Evolutionary conservation across 768 basidiomycete species (phyloP).

Genomic region (Lentinula guzmanii): DNA sequence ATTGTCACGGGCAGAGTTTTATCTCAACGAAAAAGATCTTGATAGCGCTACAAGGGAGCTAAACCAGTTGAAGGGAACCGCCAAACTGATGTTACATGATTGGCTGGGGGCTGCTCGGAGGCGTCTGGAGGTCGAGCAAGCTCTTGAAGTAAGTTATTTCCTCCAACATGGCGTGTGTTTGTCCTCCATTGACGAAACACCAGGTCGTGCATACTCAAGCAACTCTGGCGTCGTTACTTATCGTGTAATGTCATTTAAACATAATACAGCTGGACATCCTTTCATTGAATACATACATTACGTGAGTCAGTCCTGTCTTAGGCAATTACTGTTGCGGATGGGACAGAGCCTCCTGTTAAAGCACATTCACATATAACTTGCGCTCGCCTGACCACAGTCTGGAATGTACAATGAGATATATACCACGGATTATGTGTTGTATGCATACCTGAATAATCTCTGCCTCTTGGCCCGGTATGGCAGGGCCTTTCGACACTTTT

Average conservation of each 20-base stretch:
- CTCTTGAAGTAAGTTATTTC: constrained; percentile 60
- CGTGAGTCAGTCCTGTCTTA: background rate
- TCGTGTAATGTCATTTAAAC: constrained; percentile 43
- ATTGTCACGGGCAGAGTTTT: constrained; percentile 82
- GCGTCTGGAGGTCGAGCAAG: constrained; percentile 88
- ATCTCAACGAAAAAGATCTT: constrained; percentile 88
- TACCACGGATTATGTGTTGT: background rate
- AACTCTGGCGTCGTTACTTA: constrained; percentile 72
- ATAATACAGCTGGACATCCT: background rate
- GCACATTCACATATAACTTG: constrained; percentile 89
- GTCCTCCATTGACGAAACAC: constrained; percentile 8
- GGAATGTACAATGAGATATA: constrained; percentile 3
- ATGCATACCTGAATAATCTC: constrained; percentile 45
- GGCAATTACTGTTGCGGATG: background rate
- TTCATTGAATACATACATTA: background rate
- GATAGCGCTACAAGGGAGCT: constrained; percentile 86
- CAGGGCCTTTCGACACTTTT: constrained; percentile 54
- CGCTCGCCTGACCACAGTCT: constrained; percentile 74
- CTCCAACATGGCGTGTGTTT: background rate
- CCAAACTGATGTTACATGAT: constrained; percentile 67
- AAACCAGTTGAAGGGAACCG: constrained; percentile 83
- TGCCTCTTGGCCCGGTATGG: constrained; percentile 26
- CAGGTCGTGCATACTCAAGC: constrained; percentile 83
- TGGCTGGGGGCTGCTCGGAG: constrained; percentile 89
- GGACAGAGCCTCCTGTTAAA: constrained; percentile 30